Conservation (phyloP, 1,284 basidiomycete species). For the Anthracocystis setariae region DNA sequence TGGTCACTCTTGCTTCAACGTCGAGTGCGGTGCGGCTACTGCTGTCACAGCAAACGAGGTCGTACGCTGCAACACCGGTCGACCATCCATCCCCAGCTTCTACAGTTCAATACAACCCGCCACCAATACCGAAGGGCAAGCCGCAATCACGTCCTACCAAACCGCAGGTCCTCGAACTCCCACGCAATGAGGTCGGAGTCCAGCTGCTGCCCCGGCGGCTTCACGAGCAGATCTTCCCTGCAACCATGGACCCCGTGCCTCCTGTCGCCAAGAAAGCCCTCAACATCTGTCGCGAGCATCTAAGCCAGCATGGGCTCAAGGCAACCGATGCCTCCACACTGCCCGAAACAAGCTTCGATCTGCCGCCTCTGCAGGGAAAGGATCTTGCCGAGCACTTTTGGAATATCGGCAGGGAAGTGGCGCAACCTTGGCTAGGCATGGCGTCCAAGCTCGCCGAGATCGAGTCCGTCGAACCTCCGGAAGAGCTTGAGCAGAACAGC, state of each 20-base stretch:
- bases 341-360: constrained; percentile 79
- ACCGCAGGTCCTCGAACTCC: constrained; percentile 12
- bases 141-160: background rate
- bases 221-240: constrained; percentile 84
- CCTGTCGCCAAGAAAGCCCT: constrained; percentile 75
- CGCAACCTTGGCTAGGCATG: constrained; percentile 84
- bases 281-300: constrained; percentile 81
- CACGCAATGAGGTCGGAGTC: constrained; percentile 85
- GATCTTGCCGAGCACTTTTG: constrained; percentile 91
- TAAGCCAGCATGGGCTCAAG: constrained; percentile 81
- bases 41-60: constrained; percentile 26
- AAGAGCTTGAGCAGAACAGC: constrained; percentile 20
- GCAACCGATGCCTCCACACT: constrained; percentile 82
- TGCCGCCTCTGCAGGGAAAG: constrained; percentile 84
- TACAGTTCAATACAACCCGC: constrained; percentile 5
- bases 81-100: constrained; percentile 15
- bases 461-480: constrained; percentile 75
- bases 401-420: constrained; percentile 77
- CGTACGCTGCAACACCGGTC: constrained; percentile 32
- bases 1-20: background rate
- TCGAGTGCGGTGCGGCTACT: background rate
- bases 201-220: constrained; percentile 85
- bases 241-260: constrained; percentile 73
- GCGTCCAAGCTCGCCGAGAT: constrained; percentile 75
- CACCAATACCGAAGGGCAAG: constrained; percentile 5